Conservation (phyloP, 2,329 filamentous ascomycete genomes). For the Phyllosticta citribraziliensis region DNA sequence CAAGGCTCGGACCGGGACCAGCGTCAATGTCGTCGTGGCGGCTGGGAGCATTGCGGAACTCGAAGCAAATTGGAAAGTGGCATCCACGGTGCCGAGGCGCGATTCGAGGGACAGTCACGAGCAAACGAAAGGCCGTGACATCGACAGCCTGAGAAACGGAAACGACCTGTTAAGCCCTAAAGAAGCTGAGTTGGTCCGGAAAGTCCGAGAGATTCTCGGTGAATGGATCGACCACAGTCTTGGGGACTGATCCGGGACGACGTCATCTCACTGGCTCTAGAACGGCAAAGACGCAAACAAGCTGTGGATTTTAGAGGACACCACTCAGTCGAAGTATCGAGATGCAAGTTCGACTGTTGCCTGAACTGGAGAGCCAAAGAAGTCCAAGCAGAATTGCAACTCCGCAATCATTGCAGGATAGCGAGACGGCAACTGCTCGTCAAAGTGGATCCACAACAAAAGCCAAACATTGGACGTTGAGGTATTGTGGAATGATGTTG, state of each 20-base stretch:
- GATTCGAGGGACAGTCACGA: not conserved
- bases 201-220: not conserved
- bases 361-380: no score
- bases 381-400: no score
- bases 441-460: not conserved
- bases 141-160: not conserved
- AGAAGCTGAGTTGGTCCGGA: not conserved
- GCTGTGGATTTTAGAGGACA: no score
- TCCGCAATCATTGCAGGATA: no score
- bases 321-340: no score
- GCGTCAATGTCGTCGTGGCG: not conserved
- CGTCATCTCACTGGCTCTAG: no score
- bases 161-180: not conserved
- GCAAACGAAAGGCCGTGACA: not conserved
- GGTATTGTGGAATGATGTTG: not conserved
- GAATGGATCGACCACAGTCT: slow-evolving; percentile 8
- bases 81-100: not conserved
- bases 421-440: not conserved
- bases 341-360: no score
- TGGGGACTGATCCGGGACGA: not conserved
- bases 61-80: slow-evolving; percentile 5
- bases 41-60: not conserved
- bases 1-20: not conserved
- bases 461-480: not conserved
- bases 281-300: no score